Evolutionary conservation across 768 basidiomycete genomes (phyloP), one percentile per base, ranked within the genome.

Genomic region (Russula lepida): DNA sequence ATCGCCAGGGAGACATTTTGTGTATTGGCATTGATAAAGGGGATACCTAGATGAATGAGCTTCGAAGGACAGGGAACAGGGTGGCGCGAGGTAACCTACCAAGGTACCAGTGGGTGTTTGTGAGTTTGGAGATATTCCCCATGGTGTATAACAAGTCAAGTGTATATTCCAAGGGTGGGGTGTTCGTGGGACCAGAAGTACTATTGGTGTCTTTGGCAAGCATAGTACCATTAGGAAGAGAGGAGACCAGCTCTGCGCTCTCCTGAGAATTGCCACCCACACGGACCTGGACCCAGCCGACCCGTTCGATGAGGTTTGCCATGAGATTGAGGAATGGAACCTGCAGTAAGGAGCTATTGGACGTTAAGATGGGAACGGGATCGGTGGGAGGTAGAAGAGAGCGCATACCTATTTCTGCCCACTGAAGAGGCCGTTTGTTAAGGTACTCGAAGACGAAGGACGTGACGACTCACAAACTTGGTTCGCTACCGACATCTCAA

Each of bases 191-290:
- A 63, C 79, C 78, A 2, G 70, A 65, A 6, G 69, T 64, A 6
- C 66, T 65, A 12, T 63, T 62, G 0, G 68, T 60, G 51, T 76
- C 74, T 69, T 88, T 89, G 48, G 80, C 74, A n/a, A 88, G 72
- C 25, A 80, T 78, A n/a, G 72, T 66, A 11, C 76, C 76, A 56
- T 82, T 77, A 0, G 79, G 69, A 8, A 84, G 78, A 37, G 73
- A 76, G 33, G 75, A 71, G 6, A 82, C 83, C 57, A 83, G 68
- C 4, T 72, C 72, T 8, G 76, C 85, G 6, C 74, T 79, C 55
- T 93, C 90, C 69, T 92, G 90, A 0, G 86, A 84, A 71, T 92
- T 92, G 39, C 89, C 89, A 32, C 90, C 89, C 0, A 92, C 77
- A 51, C 89, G 82, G 19, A 91, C 71, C 13, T 78, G 72, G 12